Percentiles rank a stretch among this genome's conserved stretches.
Conservation (phyloP, 2,329 filamentous ascomycete species). For the Hymenoscyphus occultus region DNA sequence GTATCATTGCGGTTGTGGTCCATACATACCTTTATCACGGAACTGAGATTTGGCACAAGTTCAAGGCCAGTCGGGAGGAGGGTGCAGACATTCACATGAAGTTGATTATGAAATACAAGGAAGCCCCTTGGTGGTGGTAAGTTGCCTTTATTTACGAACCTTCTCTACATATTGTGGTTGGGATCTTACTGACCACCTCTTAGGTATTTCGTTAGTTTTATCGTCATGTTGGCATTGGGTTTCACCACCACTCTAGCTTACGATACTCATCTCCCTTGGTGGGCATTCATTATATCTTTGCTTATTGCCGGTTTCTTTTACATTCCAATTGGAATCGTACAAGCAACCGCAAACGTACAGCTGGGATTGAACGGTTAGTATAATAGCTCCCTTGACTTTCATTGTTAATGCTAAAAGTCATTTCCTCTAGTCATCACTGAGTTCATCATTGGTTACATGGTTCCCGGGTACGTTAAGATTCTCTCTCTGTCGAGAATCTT, state of each 20-base stretch:
- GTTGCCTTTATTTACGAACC: background rate
- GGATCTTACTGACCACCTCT: background rate
- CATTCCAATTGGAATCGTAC: constrained; percentile 40
- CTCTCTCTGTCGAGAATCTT: no score
- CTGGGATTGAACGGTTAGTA: constrained; percentile 43
- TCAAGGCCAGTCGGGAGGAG: constrained; percentile 31
- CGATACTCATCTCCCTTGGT: constrained; percentile 35
- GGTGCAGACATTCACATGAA: constrained; percentile 51
- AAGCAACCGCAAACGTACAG: constrained; percentile 49
- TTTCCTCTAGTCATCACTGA: constrained; percentile 40
- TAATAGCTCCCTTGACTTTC: no score
- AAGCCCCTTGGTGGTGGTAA: constrained; percentile 59
- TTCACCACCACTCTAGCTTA: constrained; percentile 24
- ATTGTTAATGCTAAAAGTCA: background rate
- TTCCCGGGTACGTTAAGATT: constrained; percentile 40
- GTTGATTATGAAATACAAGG: constrained; percentile 55
- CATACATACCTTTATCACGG: constrained; percentile 67
- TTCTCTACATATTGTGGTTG: background rate
- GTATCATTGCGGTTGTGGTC: constrained; percentile 56
- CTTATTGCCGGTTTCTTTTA: constrained; percentile 34
- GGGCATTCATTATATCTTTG: constrained; percentile 36
- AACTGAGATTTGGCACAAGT: constrained; percentile 55
- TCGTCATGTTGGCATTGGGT: constrained; percentile 47
- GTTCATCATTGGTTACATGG: constrained; percentile 48
- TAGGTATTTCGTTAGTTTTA: constrained; percentile 38